Conservation (phyloP, 306 rosid species). For the Dalbergia cochinchinensis region DNA sequence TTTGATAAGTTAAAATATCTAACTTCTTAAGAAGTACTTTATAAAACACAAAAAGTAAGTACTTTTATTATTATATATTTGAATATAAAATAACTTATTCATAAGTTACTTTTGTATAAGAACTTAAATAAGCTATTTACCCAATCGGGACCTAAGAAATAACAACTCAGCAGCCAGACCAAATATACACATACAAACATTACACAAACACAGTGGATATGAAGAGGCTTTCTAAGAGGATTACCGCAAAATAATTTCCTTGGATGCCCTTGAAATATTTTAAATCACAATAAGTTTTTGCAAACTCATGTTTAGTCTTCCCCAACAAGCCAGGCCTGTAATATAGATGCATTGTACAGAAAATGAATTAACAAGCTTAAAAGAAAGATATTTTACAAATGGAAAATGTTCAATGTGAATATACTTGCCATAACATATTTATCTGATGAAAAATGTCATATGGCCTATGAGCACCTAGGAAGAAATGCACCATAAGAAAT, state of each 20-base stretch:
- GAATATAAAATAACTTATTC: too few relatives aligned
- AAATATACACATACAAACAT: slow-evolving; percentile 27
- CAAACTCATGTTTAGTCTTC: slow-evolving; percentile 76
- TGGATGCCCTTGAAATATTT: slow-evolving; percentile 61
- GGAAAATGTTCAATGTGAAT: slow-evolving; percentile 40
- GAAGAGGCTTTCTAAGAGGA: slow-evolving; percentile 40
- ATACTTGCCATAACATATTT: slow-evolving; percentile 89
- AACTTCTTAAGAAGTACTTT: too few relatives aligned
- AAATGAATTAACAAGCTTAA: slow-evolving; percentile 32
- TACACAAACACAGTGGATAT: slow-evolving; percentile 24
- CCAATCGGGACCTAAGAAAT: slow-evolving; percentile 17
- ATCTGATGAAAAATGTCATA: slow-evolving; percentile 95
- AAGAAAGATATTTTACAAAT: slow-evolving; percentile 29
- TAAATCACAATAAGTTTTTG: slow-evolving; percentile 81
- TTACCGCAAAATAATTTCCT: slow-evolving; percentile 84
- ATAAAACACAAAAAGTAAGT: too few relatives aligned
- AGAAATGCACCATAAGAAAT: slow-evolving; percentile 59
- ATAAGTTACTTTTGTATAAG: too few relatives aligned
- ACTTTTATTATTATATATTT: too few relatives aligned
- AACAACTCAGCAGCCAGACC: slow-evolving; percentile 39
- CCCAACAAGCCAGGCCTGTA: slow-evolving; percentile 96
- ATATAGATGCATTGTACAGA: slow-evolving; percentile 46
- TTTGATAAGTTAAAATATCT: too few relatives aligned
- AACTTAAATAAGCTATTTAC: too few relatives aligned
- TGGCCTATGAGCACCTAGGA: slow-evolving; percentile 95